Conservation (phyloP, 352 stramenopile species). For the Globisporangium splendens region DNA sequence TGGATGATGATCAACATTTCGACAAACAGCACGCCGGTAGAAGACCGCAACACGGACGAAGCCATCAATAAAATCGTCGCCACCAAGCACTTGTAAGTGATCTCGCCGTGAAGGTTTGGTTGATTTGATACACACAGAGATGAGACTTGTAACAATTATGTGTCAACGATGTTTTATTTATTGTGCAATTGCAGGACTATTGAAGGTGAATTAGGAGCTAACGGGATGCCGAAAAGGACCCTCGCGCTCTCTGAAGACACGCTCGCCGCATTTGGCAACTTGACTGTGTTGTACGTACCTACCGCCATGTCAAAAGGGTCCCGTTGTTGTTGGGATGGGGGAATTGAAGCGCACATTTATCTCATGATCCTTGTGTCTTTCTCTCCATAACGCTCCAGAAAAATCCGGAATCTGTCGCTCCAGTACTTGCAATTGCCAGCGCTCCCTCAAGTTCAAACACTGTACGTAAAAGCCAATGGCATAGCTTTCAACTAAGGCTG, state of each 20-base stretch:
- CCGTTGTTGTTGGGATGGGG: no score
- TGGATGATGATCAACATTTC: conserved; percentile 3
- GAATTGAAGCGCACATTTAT: no score
- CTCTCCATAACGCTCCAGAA: no score
- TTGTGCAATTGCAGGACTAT: conserved; percentile 2
- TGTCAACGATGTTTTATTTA: background rate
- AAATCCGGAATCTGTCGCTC: conserved; percentile 11
- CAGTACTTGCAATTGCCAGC: conserved; percentile 9
- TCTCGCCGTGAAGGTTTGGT: no score
- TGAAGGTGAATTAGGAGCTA: conserved; percentile 3
- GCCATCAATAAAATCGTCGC: conserved; percentile 2
- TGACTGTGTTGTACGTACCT: conserved; percentile 5
- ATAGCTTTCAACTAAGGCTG: no score
- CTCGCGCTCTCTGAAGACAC: conserved; percentile 5
- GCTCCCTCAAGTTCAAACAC: conserved; percentile 1
- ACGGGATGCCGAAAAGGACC: conserved; percentile 3
- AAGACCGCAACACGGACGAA: background rate
- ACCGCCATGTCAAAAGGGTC: no score
- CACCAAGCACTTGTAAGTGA: conserved; percentile 5
- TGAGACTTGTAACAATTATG: background rate
- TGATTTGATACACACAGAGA: no score
- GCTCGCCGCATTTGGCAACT: conserved; percentile 1
- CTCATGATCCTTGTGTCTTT: no score
- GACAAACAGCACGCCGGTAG: background rate
- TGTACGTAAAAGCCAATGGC: background rate